A percentile compares a stretch with the other conserved stretches of the same genome.
phyloP scores from a whole-genome alignment of 2,329 filamentous ascomycete species.

The Tetracladium maxilliforme region DNA sequence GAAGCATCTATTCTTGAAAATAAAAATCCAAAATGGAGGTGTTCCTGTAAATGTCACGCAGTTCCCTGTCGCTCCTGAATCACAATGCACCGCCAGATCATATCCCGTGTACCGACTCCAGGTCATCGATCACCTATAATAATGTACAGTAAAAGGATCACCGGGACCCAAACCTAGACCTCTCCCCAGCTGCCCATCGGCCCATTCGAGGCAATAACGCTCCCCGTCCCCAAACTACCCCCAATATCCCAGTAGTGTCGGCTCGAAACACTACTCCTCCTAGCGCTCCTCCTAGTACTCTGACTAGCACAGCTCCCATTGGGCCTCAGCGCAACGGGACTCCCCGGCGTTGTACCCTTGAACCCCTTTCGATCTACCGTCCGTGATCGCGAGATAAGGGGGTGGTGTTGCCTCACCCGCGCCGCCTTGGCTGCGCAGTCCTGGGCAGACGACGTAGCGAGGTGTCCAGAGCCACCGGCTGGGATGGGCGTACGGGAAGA shows the following conservation, averaged over 20 bases:
- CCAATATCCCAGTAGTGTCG: constrained; percentile 90
- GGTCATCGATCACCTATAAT: no score
- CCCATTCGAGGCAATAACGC: constrained; percentile 49
- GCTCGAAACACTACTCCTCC: constrained; percentile 54
- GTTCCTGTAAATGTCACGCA: no score
- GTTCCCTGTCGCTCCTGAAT: no score
- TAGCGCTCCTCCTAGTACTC: constrained; percentile 61
- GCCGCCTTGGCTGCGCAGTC: constrained; percentile 65
- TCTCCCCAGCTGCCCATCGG: constrained; percentile 71
- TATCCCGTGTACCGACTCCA: no score
- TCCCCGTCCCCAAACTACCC: constrained; percentile 63
- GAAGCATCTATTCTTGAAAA: no score
- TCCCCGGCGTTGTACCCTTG: constrained; percentile 35
- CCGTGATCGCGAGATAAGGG: constrained; percentile 49
- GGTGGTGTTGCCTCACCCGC: constrained; percentile 78
- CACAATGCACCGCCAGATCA: no score
- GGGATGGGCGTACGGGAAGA: neutral
- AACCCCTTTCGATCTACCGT: constrained; percentile 35
- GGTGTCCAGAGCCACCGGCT: constrained; percentile 29
- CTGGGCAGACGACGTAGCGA: constrained; percentile 35
- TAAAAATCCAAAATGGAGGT: no score
- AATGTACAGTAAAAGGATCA: no score
- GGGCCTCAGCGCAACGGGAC: constrained; percentile 29
- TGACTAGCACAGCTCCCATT: constrained; percentile 69
- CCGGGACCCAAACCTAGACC: no score